Conservation (phyloP, 2,329 filamentous ascomycete genomes). For the Epichloe elymi region DNA sequence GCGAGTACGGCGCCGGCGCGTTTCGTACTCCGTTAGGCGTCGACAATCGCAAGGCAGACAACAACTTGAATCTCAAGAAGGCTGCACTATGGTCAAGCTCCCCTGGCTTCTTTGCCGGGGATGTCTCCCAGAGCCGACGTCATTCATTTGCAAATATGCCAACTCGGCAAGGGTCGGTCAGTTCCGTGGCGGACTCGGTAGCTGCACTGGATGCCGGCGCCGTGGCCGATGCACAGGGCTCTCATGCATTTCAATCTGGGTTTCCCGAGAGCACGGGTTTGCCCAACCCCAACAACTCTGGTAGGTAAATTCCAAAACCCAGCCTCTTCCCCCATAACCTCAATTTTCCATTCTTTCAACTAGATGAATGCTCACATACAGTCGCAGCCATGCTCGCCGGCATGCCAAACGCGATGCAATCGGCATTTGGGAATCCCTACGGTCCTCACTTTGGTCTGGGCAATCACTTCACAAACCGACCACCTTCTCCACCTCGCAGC, state of each 20-base stretch:
- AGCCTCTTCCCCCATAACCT: neutral
- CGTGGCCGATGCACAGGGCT: slow-evolving; percentile 27
- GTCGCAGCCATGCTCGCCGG: slow-evolving; percentile 14
- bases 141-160: slow-evolving; percentile 67
- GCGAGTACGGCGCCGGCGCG: slow-evolving; percentile 36
- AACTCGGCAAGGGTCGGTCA: slow-evolving; percentile 49
- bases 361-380: neutral
- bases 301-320: slow-evolving; percentile 19
- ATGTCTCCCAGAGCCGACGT: slow-evolving; percentile 59
- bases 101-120: slow-evolving; percentile 48
- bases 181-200: slow-evolving; percentile 41
- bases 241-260: slow-evolving; percentile 28
- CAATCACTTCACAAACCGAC: slow-evolving; percentile 17
- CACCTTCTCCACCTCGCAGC: slow-evolving; percentile 47
- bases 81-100: slow-evolving; percentile 59
- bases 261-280: slow-evolving; percentile 27
- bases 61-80: slow-evolving; percentile 45
- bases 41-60: slow-evolving; percentile 51
- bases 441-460: slow-evolving; percentile 33
- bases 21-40: slow-evolving; percentile 36
- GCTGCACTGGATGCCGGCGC: slow-evolving; percentile 32
- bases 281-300: slow-evolving; percentile 23
- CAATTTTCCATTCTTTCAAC: neutral
- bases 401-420: slow-evolving; percentile 14
- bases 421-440: slow-evolving; percentile 26